These are phyloP conservation scores for Fusarium fracticaudum DNA, from an alignment of 2,329 filamentous ascomycete species.

Conservation along the genomic window DNA sequence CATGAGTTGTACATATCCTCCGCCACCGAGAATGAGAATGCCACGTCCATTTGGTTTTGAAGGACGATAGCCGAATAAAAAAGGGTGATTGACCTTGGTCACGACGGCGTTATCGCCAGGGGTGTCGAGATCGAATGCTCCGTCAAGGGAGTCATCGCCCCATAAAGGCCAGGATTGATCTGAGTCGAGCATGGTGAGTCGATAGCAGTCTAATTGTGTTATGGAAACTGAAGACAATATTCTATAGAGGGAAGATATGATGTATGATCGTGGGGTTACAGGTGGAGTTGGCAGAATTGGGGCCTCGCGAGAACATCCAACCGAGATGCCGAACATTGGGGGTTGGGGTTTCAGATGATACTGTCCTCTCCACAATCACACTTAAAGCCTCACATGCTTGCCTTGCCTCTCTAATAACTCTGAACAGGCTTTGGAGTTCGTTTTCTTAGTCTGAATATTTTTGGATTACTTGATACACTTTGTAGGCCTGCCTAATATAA, in stretches of 20 bases:
- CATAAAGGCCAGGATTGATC: constrained; percentile 34
- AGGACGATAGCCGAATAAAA: constrained; percentile 33
- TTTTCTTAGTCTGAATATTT: background rate
- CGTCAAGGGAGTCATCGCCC: constrained; percentile 2
- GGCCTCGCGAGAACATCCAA: constrained; percentile 31
- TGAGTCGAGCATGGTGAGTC: constrained; percentile 6
- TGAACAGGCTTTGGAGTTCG: accelerated
- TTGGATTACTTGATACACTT: background rate
- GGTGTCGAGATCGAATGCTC: constrained; percentile 28
- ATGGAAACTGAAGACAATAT: background rate
- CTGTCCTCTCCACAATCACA: background rate
- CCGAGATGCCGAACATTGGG: constrained; percentile 24
- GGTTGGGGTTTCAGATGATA: background rate
- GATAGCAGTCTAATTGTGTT: too few species aligned
- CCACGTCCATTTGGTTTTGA: constrained; percentile 29
- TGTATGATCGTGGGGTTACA: background rate
- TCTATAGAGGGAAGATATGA: background rate
- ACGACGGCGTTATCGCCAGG: constrained; percentile 29
- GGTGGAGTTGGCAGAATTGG: background rate
- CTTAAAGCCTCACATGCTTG: background rate
- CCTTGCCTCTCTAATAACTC: accelerated
- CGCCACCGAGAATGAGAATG: constrained; percentile 28
- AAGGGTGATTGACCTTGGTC: constrained; percentile 21
- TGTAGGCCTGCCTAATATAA: background rate
- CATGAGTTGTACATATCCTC: constrained; percentile 38